A percentile compares a stretch with the other conserved stretches of the same genome.
These are phyloP conservation scores for Aspergillus candidus DNA, from an alignment of 2,329 filamentous ascomycete species.

Conservation along the genomic window DNA sequence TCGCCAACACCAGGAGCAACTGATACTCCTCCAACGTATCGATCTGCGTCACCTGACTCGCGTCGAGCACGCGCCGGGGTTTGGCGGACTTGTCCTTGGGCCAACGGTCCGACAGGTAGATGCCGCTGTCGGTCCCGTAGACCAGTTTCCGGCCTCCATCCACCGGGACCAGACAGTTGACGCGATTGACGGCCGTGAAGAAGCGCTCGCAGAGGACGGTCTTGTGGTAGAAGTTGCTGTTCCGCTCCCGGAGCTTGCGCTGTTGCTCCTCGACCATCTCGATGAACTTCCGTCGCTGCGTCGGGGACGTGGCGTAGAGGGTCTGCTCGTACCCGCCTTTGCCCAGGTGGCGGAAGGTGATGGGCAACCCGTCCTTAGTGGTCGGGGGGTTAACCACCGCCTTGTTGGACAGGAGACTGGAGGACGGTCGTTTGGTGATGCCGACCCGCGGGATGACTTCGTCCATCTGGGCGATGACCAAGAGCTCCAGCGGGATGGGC, in stretches of 20 bases:
- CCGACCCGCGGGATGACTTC: slow-evolving; percentile 80
- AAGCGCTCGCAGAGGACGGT: slow-evolving; percentile 73
- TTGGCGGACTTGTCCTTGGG: slow-evolving; percentile 68
- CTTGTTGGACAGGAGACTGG: slow-evolving; percentile 66
- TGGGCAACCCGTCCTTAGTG: slow-evolving; percentile 75
- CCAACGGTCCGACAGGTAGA: slow-evolving; percentile 87
- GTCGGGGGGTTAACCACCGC: slow-evolving; percentile 44
- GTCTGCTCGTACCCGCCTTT: slow-evolving; percentile 93
- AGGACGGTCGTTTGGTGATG: slow-evolving; percentile 78
- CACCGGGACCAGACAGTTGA: slow-evolving; percentile 94
- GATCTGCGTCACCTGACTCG: slow-evolving; percentile 82
- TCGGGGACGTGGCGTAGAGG: slow-evolving; percentile 77
- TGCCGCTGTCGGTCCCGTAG: slow-evolving; percentile 87
- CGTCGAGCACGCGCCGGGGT: slow-evolving; percentile 79
- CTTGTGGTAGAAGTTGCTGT: slow-evolving; percentile 64
- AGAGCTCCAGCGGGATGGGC: slow-evolving; percentile 87
- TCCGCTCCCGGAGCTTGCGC: slow-evolving; percentile 68
- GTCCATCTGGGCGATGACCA: slow-evolving; percentile 95
- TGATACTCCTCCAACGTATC: slow-evolving; percentile 95
- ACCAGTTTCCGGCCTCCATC: slow-evolving; percentile 93
- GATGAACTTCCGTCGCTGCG: slow-evolving; percentile 91
- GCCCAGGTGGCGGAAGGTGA: slow-evolving; percentile 92
- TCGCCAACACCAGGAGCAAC: slow-evolving; percentile 81
- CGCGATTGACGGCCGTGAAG: slow-evolving; percentile 79
- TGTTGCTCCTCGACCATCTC: slow-evolving; percentile 92